Evolutionary conservation across 352 stramenopile species (phyloP), one percentile per base, ranked within the genome.

Genomic region (Globisporangium cederbergense): DNA sequence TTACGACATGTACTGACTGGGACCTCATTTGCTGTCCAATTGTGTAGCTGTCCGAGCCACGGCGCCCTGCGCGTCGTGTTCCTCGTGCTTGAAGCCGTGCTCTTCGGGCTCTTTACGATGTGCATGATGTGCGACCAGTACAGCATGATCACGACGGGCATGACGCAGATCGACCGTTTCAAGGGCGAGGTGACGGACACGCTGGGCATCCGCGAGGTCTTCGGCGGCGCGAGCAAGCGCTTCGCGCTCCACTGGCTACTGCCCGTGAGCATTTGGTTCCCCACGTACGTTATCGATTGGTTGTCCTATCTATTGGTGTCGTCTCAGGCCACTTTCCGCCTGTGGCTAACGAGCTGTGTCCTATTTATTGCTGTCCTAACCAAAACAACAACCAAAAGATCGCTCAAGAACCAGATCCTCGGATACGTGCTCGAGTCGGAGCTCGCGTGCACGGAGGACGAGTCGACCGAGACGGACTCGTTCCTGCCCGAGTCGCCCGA

Each of bases 71-170:
- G 80, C 11, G 80, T 97, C 30, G 76, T 98, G 18, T 87, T 92
- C 45, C 75, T 97, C 43, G 82, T 96, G 38, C 76, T 97, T 8
- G 89, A 97, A 65, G 78, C 86, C 30, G 75, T 98, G 43, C 79
- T 99, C 18, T 99, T 99, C 73, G 97, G 97, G 4, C 80, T 99
- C 45, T 99, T 99, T 77, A 99, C 97, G 36, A 81, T 97, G 64
- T 99, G 97, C 76, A 99, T 99, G 95, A 97, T 98, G 84, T 96
- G 92, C 73, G 97, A 99, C 79, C 97, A 99, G 83, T 98, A 95
- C 77, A 97, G 93, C 73, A 95, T 99, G 40, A 96, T 99, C 45
- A 90, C 81, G 20, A 98, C 93, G 0, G 96, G 97, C 70, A 90
- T 97, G 65, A 99, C 97, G 36, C 93, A 99, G 69, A 99, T 99